Conservation (phyloP, 805 yeast genomes). For the Maudiozyma saulgeensis region DNA sequence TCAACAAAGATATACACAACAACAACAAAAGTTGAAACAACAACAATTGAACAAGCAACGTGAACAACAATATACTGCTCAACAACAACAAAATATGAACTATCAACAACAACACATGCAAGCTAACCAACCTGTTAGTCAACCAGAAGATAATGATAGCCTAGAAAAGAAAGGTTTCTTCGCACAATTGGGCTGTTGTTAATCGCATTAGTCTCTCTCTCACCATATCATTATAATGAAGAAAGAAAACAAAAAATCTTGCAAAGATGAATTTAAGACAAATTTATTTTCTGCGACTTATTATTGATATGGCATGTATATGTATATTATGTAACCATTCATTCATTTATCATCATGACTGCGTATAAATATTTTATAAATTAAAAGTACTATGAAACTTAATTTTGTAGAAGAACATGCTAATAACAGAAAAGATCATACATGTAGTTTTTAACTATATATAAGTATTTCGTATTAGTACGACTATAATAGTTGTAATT, state of each 20-base stretch:
- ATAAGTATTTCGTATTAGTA: too few relatives aligned
- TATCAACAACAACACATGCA: constrained; percentile 6
- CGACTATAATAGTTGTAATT: not conserved
- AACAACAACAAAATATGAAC: constrained; percentile 1
- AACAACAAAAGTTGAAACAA: constrained; percentile 16
- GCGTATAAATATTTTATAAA: not conserved
- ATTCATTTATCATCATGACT: not conserved
- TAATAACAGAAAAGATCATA: too few relatives aligned
- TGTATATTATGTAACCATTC: not conserved
- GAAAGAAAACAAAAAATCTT: not conserved
- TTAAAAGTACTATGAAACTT: not conserved
- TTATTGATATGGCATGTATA: not conserved
- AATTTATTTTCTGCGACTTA: not conserved
- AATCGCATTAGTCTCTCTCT: not conserved
- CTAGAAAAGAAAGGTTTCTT: constrained; percentile 26
- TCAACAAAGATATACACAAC: constrained; percentile 29
- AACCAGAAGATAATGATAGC: constrained; percentile 11
- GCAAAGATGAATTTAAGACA: not conserved
- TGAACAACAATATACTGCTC: constrained; percentile 9
- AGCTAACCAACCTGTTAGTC: constrained; percentile 6
- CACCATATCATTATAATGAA: not conserved
- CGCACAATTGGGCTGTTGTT: constrained; percentile 29
- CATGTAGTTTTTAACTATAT: too few relatives aligned
- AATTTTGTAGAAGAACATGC: not conserved
- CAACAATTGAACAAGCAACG: constrained; percentile 8